Evolutionary conservation across 495 filamentous ascomycete species (phyloP), one percentile per base, ranked within the genome.

Genomic region (Neurospora sp.): DNA sequence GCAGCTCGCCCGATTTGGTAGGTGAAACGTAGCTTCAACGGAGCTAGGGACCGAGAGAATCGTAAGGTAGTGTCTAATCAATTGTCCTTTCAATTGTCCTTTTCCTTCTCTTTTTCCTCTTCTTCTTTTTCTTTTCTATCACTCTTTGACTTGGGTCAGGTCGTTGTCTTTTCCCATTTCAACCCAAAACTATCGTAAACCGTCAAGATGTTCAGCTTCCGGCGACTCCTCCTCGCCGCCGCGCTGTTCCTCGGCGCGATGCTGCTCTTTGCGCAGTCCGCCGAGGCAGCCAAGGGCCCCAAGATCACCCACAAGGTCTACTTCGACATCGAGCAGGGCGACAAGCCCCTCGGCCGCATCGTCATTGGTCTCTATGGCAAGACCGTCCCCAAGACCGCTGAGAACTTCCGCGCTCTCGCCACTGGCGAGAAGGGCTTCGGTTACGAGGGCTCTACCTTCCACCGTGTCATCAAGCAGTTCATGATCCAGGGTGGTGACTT

Each of bases 401-500:
- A 99, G 88, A 99, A 99, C 89, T 99, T 99, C 91, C 92, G 94
- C 78, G 94, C 93, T 83, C 88, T 99, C 75, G 93, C 94, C 77
- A 98, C 96, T 73, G 96, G 96, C 75, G 94, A 99, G 90, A 93
- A 98, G 85, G 96, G 93, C 78, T 98, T 92, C 80, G 96, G 96
- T 72, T 99, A 98, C 82, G 90, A 98, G 83, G 94, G 93, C 40
- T 97, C 94, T 31, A 89, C 84, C 81, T 99, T 99, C 91, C 96
- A 99, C 89, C 93, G 96, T 84, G 96, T 99, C 79, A 99, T 99
- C 87, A 94, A 95, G 87, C 79, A 92, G 72, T 99, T 99, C 87
- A 99, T 99, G 96, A 97, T 98, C 82, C 96, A 99, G 86, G 96
- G 96, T 81, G 96, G 96, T 85, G 96, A 99, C 86, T 99, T 99